phyloP scores from a whole-genome alignment of 2,329 filamentous ascomycete genomes.

The Talaromyces rugulosus region DNA sequence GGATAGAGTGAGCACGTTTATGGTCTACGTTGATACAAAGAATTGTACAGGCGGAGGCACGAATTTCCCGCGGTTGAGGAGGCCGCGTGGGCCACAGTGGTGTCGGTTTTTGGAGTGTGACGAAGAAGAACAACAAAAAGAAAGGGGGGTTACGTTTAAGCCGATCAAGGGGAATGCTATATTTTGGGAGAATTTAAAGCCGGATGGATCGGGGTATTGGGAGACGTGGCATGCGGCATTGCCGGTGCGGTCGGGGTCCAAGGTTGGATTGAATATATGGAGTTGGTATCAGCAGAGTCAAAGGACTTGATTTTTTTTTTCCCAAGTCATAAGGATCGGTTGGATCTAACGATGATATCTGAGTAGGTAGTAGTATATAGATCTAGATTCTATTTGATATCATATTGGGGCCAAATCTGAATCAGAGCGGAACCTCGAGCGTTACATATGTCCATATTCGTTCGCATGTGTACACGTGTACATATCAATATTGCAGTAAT shows the following conservation, averaged over 20 bases:
- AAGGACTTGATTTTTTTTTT: too few relatives aligned
- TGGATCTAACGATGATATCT: too few relatives aligned
- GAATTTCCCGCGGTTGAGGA: slow-evolving; percentile 52
- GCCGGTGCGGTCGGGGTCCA: slow-evolving; percentile 52
- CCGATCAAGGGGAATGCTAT: slow-evolving; percentile 56
- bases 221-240: slow-evolving; percentile 61
- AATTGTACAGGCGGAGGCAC: slow-evolving; percentile 57
- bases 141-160: slow-evolving; percentile 54
- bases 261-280: slow-evolving; percentile 63
- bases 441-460: too few relatives aligned
- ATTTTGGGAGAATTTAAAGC: slow-evolving; percentile 58
- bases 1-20: slow-evolving; percentile 54
- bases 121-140: slow-evolving; percentile 20
- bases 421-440: neutral
- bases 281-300: slow-evolving; percentile 52
- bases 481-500: neutral
- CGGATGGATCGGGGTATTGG: slow-evolving; percentile 52
- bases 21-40: slow-evolving; percentile 53
- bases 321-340: too few relatives aligned
- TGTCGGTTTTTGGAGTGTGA: slow-evolving; percentile 56
- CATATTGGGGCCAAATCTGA: neutral
- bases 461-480: too few relatives aligned
- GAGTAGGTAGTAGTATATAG: neutral
- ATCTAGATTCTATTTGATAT: neutral
- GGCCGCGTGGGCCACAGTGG: slow-evolving; percentile 45